A percentile compares a stretch with the other conserved stretches of the same genome.
Evolutionary conservation across 352 stramenopile genomes (phyloP).

Genomic region (Thalassiosira livingstoniorum): DNA sequence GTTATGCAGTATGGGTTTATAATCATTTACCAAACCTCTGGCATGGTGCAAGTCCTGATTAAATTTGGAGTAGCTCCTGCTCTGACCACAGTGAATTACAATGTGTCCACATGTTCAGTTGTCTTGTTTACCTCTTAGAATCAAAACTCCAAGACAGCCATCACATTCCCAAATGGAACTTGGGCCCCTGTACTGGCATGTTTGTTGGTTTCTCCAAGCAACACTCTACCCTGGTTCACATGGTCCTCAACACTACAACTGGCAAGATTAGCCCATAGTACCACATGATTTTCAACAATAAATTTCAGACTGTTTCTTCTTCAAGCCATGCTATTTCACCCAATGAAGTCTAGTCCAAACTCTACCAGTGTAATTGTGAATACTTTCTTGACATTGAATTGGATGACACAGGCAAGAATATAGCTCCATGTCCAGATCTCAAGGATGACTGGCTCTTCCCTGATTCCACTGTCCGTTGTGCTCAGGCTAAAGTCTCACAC

Average conservation of each 20-base stretch:
- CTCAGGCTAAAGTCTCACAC: no score
- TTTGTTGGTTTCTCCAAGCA: background rate
- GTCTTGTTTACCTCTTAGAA: background rate
- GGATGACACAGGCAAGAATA: background rate
- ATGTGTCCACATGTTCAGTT: background rate
- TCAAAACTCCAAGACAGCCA: background rate
- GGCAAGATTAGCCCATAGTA: slow-evolving; percentile 33
- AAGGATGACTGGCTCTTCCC: background rate
- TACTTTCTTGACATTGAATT: slow-evolving; percentile 1
- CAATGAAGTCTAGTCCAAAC: background rate
- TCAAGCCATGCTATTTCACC: background rate
- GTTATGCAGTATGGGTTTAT: background rate
- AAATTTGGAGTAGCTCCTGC: background rate
- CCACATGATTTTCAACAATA: slow-evolving; percentile 23
- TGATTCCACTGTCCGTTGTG: no score
- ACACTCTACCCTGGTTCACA: slow-evolving; percentile 3
- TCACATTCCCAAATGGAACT: background rate
- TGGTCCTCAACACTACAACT: slow-evolving; percentile 18
- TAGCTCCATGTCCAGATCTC: background rate
- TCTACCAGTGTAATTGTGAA: background rate
- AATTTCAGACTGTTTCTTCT: slow-evolving; percentile 21
- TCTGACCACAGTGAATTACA: background rate
- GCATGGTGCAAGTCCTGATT: background rate
- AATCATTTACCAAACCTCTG: background rate
- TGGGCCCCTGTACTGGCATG: background rate